These are phyloP conservation scores for Scleromitrula shiraiana DNA, from an alignment of 2,329 filamentous ascomycete genomes.

Conservation along the genomic window DNA sequence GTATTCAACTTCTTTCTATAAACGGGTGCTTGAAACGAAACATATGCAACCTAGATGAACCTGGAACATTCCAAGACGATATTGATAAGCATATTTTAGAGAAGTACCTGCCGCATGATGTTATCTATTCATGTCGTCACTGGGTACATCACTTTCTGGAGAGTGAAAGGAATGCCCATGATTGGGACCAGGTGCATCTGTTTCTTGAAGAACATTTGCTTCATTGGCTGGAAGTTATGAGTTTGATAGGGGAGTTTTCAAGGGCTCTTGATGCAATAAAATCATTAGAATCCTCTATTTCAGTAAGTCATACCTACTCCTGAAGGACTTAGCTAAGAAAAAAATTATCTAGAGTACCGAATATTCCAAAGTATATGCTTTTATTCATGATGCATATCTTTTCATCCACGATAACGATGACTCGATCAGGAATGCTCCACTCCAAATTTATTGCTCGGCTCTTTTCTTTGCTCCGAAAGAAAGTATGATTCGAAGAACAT, in stretches of 20 bases:
- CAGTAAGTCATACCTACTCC: not conserved
- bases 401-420: not conserved
- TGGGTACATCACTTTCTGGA: conserved; percentile 14
- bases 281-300: not conserved
- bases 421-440: not conserved
- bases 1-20: conserved; percentile 30
- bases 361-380: not conserved
- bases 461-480: not conserved
- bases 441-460: not conserved
- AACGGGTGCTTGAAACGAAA: conserved; percentile 27
- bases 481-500: not conserved
- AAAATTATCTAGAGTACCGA: not conserved
- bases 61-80: conserved; percentile 26
- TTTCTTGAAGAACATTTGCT: not conserved
- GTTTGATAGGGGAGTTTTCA: not conserved
- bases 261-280: not conserved
- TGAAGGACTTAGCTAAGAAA: not conserved
- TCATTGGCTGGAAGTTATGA: not conserved
- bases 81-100: conserved; percentile 28
- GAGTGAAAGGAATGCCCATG: not conserved
- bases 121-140: conserved; percentile 25
- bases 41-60: conserved; percentile 30
- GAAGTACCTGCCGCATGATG: conserved; percentile 22
- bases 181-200: not conserved
- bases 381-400: not conserved